These are phyloP conservation scores for Coprinopsis cinerea DNA, from an alignment of 768 basidiomycete genomes.

Conservation along the genomic window DNA sequence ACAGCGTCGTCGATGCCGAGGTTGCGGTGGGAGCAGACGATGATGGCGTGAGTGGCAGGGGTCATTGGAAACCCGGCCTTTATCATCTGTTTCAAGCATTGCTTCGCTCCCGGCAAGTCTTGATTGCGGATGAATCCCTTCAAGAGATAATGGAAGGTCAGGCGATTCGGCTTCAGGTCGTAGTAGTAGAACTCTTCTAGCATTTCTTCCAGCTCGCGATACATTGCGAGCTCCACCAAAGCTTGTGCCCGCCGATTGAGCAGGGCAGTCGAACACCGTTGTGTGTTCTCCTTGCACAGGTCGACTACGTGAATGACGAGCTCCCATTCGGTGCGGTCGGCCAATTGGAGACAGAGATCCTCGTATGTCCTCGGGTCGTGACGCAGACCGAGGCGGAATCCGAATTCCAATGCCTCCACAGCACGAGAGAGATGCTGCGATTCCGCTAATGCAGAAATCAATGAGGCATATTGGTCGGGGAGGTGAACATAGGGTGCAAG, in stretches of 20 bases:
- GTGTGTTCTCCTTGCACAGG: constrained; percentile 41
- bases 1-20: constrained; percentile 55
- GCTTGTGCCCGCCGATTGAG: constrained; percentile 70
- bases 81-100: constrained; percentile 51
- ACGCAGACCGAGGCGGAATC: constrained; percentile 42
- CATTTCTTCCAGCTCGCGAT: constrained; percentile 36
- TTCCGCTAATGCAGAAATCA: constrained; percentile 10
- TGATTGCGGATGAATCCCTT: constrained; percentile 64
- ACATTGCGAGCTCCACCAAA: constrained; percentile 48
- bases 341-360: constrained; percentile 34
- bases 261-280: constrained; percentile 45
- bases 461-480: neutral
- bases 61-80: constrained; percentile 48
- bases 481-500: neutral
- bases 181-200: constrained; percentile 46
- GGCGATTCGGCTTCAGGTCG: constrained; percentile 43
- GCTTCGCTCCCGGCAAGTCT: constrained; percentile 51
- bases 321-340: constrained; percentile 34
- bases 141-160: constrained; percentile 67
- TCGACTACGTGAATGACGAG: constrained; percentile 40
- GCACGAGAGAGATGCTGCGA: constrained; percentile 30
- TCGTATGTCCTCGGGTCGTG: constrained; percentile 57
- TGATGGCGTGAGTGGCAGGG: constrained; percentile 51
- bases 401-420: constrained; percentile 39
- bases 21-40: constrained; percentile 52